phyloP scores from a whole-genome alignment of 2,329 filamentous ascomycete species.

The Claviceps sp. region DNA sequence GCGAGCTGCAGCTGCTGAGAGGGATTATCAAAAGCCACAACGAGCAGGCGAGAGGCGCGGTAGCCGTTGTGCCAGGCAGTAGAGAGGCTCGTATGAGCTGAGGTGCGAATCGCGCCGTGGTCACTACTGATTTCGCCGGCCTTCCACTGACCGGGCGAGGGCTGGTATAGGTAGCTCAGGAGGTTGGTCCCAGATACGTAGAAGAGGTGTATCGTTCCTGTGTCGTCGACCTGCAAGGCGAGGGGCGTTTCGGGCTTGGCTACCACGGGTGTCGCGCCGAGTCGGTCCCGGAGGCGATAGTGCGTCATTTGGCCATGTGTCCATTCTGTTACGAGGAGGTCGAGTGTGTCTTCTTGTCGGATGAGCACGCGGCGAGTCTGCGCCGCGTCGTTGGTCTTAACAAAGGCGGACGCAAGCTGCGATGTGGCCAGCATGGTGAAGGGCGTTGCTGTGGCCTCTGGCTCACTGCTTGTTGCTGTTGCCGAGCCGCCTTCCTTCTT shows the following conservation, averaged over 20 bases:
- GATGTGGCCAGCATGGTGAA: conserved; percentile 9
- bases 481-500: background rate
- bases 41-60: conserved; percentile 5
- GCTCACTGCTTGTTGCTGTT: background rate
- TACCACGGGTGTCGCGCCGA: background rate
- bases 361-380: conserved; percentile 8
- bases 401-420: conserved; percentile 8
- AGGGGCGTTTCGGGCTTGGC: conserved; percentile 11
- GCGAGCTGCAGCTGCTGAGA: conserved; percentile 9
- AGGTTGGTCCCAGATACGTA: conserved; percentile 9
- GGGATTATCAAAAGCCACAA: conserved; percentile 9
- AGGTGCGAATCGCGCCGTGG: conserved; percentile 1
- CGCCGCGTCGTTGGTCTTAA: background rate
- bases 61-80: conserved; percentile 10
- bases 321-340: conserved; percentile 10
- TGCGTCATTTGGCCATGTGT: background rate
- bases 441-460: background rate
- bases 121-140: conserved; percentile 3
- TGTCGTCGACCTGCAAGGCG: conserved; percentile 8
- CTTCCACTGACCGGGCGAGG: conserved; percentile 8
- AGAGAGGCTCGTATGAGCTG: conserved; percentile 9
- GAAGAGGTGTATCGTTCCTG: conserved; percentile 11
- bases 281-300: conserved; percentile 7
- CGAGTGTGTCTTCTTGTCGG: conserved; percentile 11
- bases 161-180: conserved; percentile 8